phyloP scores from a whole-genome alignment of 345 rosid species.

The Arabidopsis suecica region DNA sequence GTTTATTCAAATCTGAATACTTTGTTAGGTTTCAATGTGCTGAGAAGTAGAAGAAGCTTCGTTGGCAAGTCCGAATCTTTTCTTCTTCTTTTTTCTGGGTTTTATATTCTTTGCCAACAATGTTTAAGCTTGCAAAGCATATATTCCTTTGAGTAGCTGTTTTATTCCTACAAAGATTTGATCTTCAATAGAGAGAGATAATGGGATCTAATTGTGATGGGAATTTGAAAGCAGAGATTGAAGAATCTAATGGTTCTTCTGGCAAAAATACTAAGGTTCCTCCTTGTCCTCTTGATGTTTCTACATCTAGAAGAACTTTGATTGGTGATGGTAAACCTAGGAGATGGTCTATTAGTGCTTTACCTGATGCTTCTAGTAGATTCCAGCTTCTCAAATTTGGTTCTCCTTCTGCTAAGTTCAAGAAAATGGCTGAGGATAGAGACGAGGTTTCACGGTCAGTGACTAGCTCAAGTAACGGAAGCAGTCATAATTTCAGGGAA shows the following conservation, averaged over 20 bases:
- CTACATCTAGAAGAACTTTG: constrained; percentile 56
- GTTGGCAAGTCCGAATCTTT: constrained; percentile 25
- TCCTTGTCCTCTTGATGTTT: constrained; percentile 50
- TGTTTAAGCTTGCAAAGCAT: constrained; percentile 35
- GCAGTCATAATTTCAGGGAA: constrained; percentile 58
- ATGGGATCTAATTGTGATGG: constrained; percentile 59
- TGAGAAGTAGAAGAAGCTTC: constrained; percentile 38
- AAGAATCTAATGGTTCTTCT: constrained; percentile 46
- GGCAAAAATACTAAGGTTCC: constrained; percentile 40
- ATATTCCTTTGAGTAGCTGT: constrained; percentile 27
- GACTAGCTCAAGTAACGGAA: constrained; percentile 42
- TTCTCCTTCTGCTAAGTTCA: constrained; percentile 74
- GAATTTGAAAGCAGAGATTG: constrained; percentile 50
- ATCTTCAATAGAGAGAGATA: constrained; percentile 7
- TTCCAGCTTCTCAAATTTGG: constrained; percentile 61
- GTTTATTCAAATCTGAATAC: constrained; percentile 24
- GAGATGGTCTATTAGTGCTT: constrained; percentile 36
- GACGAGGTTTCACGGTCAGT: constrained; percentile 75
- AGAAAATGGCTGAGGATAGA: constrained; percentile 62
- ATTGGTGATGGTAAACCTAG: constrained; percentile 47
- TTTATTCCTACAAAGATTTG: constrained; percentile 19
- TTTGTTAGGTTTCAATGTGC: constrained; percentile 12
- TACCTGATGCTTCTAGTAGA: constrained; percentile 45
- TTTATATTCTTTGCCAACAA: constrained; percentile 42
- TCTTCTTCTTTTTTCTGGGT: constrained; percentile 19